These are phyloP conservation scores for Cyclotella choctawhatcheeana DNA, from an alignment of 108 stramenopile genomes.

Conservation along the genomic window DNA sequence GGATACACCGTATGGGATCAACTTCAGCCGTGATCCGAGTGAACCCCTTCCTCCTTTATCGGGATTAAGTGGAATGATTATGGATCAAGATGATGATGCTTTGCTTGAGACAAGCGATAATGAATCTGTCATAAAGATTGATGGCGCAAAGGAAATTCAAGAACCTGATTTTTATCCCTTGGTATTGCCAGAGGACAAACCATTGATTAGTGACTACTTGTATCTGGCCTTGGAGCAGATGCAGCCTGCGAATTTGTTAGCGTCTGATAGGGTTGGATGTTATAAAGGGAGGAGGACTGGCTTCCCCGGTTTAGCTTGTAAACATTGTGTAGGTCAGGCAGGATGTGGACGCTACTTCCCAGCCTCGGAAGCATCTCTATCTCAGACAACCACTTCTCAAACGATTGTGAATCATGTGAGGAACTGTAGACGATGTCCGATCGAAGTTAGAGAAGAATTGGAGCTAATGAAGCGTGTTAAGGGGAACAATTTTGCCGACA, in stretches of 20 bases:
- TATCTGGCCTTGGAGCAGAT: slow-evolving; percentile 88
- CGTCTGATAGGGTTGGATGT: slow-evolving; percentile 50
- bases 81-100: slow-evolving; percentile 36
- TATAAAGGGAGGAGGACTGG: slow-evolving; percentile 77
- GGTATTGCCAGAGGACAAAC: slow-evolving; percentile 68
- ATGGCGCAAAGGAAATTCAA: slow-evolving; percentile 25
- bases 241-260: slow-evolving; percentile 67
- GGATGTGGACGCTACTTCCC: slow-evolving; percentile 91
- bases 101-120: neutral
- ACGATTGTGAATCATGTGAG: slow-evolving; percentile 89
- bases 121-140: slow-evolving; percentile 19
- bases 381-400: slow-evolving; percentile 90
- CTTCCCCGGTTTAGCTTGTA: slow-evolving; percentile 88
- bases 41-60: slow-evolving; percentile 71
- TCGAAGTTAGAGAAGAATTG: slow-evolving; percentile 81
- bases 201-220: slow-evolving; percentile 78
- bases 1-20: slow-evolving; percentile 82
- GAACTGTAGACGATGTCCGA: slow-evolving; percentile 83
- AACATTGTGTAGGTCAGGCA: slow-evolving; percentile 81
- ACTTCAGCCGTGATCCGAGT: slow-evolving; percentile 79
- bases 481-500: slow-evolving; percentile 55
- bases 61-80: slow-evolving; percentile 27
- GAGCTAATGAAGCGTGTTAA: slow-evolving; percentile 85
- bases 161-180: slow-evolving; percentile 58
- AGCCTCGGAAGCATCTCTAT: slow-evolving; percentile 81